These are phyloP conservation scores for Coemansia sp. DNA, from an alignment of 192 early-diverging fungal species.

Conservation along the genomic window DNA sequence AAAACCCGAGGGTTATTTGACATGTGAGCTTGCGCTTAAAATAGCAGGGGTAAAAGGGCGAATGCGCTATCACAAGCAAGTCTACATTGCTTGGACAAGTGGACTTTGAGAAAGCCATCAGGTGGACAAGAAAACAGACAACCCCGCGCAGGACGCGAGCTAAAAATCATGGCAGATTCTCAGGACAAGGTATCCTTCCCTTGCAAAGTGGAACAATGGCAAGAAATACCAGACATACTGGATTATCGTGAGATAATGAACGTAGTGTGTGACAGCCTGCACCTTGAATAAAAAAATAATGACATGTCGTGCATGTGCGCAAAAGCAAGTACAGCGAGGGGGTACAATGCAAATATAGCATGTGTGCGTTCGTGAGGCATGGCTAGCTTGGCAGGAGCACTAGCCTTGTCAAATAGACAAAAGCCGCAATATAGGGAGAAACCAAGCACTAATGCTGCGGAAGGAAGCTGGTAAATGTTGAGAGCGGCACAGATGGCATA, in stretches of 20 bases:
- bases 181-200: neutral
- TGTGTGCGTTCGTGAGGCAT: neutral
- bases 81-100: neutral
- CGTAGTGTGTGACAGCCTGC: neutral
- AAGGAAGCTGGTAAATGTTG: neutral
- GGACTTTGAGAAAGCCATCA: neutral
- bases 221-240: neutral
- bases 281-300: neutral
- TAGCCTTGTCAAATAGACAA: neutral
- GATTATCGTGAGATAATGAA: constrained; percentile 4
- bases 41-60: neutral
- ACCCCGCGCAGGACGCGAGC: neutral
- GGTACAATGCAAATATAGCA: neutral
- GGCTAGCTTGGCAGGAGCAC: neutral
- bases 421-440: neutral
- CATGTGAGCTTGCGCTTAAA: constrained; percentile 8
- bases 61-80: neutral
- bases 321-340: neutral
- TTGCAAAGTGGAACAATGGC: neutral
- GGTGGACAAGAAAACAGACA: neutral
- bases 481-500: neutral
- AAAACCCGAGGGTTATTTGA: neutral
- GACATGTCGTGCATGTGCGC: neutral
- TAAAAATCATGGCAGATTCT: neutral
- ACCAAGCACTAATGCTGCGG: neutral